phyloP scores from a whole-genome alignment of 2,329 filamentous ascomycete species.

The Penicillium glabrum region DNA sequence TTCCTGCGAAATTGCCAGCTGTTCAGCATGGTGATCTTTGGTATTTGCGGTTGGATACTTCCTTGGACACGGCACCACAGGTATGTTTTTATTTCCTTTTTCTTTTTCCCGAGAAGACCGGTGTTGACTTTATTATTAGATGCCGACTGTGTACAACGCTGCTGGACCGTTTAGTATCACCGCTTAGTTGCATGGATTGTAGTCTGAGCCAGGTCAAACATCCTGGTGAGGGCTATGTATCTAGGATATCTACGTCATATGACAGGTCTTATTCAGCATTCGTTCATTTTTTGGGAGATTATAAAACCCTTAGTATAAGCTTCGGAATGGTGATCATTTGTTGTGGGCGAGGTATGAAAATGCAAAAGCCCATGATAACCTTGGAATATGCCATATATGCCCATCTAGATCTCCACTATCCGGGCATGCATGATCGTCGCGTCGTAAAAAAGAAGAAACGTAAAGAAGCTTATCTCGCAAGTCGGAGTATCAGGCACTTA shows the following conservation, averaged over 20 bases:
- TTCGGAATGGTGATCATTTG: neutral
- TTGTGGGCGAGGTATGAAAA: neutral
- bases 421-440: neutral
- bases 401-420: neutral
- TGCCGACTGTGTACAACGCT: constrained; percentile 29
- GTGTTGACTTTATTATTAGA: constrained; percentile 16
- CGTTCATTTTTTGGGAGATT: neutral
- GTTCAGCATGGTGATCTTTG: constrained; percentile 28
- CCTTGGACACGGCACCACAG: constrained; percentile 27
- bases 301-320: neutral
- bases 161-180: constrained; percentile 28
- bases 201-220: neutral
- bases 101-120: neutral
- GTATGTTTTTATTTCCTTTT: constrained; percentile 11
- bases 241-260: neutral
- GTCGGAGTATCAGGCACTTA: neutral
- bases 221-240: neutral
- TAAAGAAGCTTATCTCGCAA: neutral
- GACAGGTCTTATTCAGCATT: neutral
- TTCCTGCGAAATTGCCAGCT: constrained; percentile 25
- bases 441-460: neutral
- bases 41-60: constrained; percentile 29
- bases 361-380: neutral
- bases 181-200: constrained; percentile 9
- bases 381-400: neutral